Evolutionary conservation across 306 rosid genomes (phyloP).

Genomic region (Hylodesmum podocarpum): DNA sequence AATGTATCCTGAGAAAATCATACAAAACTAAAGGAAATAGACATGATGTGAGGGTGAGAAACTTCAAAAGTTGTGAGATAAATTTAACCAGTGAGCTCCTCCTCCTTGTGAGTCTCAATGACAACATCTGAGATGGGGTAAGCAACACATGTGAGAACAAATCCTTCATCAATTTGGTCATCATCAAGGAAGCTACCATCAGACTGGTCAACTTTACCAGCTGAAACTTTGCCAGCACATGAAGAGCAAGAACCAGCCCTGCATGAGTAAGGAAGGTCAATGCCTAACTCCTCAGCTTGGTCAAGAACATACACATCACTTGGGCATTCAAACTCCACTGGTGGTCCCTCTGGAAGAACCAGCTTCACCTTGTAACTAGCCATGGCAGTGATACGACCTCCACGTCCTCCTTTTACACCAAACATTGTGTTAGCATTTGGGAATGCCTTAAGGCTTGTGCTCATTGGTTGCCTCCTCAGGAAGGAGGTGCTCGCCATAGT

Average conservation of each 20-base stretch:
- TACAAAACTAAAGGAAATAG: neutral
- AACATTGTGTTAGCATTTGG: conserved; percentile 45
- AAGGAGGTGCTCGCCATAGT: conserved; percentile 64
- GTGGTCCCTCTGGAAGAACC: conserved; percentile 56
- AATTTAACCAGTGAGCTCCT: conserved; percentile 53
- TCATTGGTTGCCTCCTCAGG: conserved; percentile 43
- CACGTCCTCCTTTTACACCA: conserved; percentile 48
- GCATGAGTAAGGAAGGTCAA: conserved; percentile 88
- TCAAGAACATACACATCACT: conserved; percentile 76
- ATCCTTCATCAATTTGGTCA: conserved; percentile 41
- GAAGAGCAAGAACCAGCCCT: conserved; percentile 96
- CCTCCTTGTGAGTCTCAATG: conserved; percentile 90
- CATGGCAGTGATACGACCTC: conserved; percentile 61
- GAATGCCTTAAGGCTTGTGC: conserved; percentile 34
- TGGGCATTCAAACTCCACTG: conserved; percentile 62
- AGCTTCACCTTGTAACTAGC: conserved; percentile 68
- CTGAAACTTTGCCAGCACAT: conserved; percentile 61
- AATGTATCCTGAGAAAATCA: conserved; percentile 3
- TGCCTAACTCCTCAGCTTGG: conserved; percentile 55
- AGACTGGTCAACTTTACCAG: conserved; percentile 59
- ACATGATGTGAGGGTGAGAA: neutral
- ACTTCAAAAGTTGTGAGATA: neutral
- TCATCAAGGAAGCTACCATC: conserved; percentile 86
- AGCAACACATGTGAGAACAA: conserved; percentile 84
- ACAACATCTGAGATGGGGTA: conserved; percentile 50